These are phyloP conservation scores for Tricholoma matsutake DNA, from an alignment of 768 basidiomycete species.

Conservation along the genomic window DNA sequence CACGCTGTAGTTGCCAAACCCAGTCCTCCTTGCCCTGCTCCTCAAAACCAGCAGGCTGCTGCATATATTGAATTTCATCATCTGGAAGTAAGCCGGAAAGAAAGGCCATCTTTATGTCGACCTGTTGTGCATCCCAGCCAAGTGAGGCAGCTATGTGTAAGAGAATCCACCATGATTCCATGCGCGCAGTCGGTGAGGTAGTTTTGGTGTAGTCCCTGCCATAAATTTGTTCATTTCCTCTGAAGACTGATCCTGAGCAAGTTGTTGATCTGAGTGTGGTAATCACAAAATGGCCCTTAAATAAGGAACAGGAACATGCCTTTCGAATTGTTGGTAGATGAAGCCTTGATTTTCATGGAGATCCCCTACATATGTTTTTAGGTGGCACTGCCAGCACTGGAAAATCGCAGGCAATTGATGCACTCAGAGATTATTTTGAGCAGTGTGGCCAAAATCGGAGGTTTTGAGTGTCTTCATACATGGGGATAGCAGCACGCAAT, in stretches of 20 bases:
- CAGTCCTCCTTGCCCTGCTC: no score
- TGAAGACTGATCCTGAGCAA: not conserved
- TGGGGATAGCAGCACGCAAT: not conserved
- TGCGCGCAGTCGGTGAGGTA: no score
- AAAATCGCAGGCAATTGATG: slow-evolving; percentile 19
- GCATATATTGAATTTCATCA: no score
- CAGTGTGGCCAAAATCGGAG: not conserved
- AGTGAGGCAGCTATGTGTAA: no score
- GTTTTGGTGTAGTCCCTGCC: no score
- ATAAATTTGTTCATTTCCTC: no score
- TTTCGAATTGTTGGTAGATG: not conserved
- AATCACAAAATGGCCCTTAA: not conserved
- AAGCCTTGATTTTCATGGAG: not conserved
- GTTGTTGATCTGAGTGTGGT: not conserved
- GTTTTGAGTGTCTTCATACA: not conserved
- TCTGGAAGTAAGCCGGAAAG: no score
- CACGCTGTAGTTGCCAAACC: no score
- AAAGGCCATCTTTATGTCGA: no score
- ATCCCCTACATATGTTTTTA: not conserved
- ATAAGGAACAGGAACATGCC: not conserved
- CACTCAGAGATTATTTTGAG: not conserved
- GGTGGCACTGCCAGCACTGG: slow-evolving; percentile 36
- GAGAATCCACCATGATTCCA: no score
- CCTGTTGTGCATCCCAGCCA: no score
- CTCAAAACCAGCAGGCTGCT: no score